Conservation (phyloP, 2,329 filamentous ascomycete genomes). For the Colletotrichum musae region DNA sequence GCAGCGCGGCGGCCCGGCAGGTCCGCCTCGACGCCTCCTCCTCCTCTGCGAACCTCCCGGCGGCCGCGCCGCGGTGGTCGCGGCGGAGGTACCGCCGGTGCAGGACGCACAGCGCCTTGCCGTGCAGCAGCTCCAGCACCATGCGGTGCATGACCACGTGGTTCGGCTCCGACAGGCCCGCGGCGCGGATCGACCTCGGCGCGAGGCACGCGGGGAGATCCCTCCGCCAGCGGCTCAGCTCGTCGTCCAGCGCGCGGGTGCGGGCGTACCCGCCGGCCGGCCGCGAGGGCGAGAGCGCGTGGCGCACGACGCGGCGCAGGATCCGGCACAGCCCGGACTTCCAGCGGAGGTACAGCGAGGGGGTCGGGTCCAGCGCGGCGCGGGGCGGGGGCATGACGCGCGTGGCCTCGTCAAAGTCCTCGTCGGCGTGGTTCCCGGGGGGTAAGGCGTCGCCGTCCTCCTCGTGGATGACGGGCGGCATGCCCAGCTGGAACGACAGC, state of each 20-base stretch:
- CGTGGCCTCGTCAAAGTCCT: conserved; percentile 65
- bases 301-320: conserved; percentile 59
- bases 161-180: conserved; percentile 59
- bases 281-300: conserved; percentile 55
- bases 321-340: conserved; percentile 61
- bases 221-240: conserved; percentile 54
- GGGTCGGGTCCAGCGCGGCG: conserved; percentile 59
- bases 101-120: conserved; percentile 64
- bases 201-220: conserved; percentile 57
- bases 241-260: conserved; percentile 54
- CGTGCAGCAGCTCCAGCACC: conserved; percentile 63
- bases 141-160: conserved; percentile 64
- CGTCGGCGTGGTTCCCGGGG: conserved; percentile 63
- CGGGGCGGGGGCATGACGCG: conserved; percentile 59
- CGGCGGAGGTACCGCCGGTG: conserved; percentile 63
- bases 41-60: conserved; percentile 48
- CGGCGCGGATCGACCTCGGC: conserved; percentile 57
- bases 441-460: conserved; percentile 61
- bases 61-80: conserved; percentile 47
- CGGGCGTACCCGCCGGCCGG: conserved; percentile 51
- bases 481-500: conserved; percentile 67
- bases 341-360: conserved; percentile 58
- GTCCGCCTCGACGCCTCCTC: conserved; percentile 54
- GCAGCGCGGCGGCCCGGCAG: conserved; percentile 60
- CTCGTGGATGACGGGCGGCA: conserved; percentile 65